Evolutionary conservation across 805 yeast species (phyloP), one percentile per base, ranked within the genome.

Genomic region (Candida nonsorbophila): DNA sequence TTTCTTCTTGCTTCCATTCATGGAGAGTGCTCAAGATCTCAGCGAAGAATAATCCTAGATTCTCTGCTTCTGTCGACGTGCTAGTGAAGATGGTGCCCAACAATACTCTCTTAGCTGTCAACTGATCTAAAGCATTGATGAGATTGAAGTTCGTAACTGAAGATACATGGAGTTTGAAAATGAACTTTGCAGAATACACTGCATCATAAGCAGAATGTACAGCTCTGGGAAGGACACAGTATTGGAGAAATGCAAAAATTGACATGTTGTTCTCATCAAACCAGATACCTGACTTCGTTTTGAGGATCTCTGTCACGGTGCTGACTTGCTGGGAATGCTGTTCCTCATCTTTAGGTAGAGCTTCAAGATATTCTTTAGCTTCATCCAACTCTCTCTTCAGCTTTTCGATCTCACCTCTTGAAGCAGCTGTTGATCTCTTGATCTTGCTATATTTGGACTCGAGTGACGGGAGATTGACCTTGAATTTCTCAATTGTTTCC

Each of bases 131-230:
- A 2, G 72, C 38, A 5, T 37, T 36, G 14, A 71, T 35, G 3
- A 77, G 34, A 3, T 60, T 51, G 24, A 62, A 62, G 13, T 69
- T 57, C 7, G 53, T 42, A 0, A 60, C 42, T 5, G 51, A 37
- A 14, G 62, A 28, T 0, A 56, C 48, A 31, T 78, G 74, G 12
- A 77, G 42, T 24, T 64, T 56, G 33, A 74, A 67, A 6, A 86
- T 38, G 45, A 87, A 84, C 32, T 67, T 63, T 0, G 83, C 74
- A 20, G 77, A 55, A 47, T 60, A 88, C 0, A 82, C 62, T 0
- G 96, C 94, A 57, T 87, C 97, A 38, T 79, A 72, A 0, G 94
- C 77, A 0, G 96, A 84, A 39, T 81, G 86, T 2, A 81, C 51
- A 3, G 79, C 69, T 40, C 97, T 65, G 7, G 95, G 96, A 8